Conservation (phyloP, 2,329 filamentous ascomycete genomes). For the Aplosporella prunicola region DNA sequence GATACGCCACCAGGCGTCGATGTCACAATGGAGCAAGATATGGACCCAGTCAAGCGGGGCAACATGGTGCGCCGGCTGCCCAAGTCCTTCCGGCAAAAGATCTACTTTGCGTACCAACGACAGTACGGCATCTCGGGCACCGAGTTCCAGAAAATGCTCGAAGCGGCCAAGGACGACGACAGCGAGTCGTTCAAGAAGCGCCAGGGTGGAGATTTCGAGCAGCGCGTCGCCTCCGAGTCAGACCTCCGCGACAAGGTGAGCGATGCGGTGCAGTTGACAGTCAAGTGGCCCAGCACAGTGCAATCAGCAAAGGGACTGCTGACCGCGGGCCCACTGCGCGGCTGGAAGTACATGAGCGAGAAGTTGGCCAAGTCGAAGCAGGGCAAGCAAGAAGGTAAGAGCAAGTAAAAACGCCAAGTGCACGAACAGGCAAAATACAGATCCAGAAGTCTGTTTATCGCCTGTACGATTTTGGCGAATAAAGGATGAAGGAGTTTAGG, state of each 20-base stretch:
- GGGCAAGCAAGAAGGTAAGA: constrained; percentile 5
- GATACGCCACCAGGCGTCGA: constrained; percentile 45
- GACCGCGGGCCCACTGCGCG: constrained; percentile 63
- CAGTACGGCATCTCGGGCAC: constrained; percentile 76
- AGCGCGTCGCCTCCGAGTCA: constrained; percentile 65
- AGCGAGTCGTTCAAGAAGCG: constrained; percentile 56
- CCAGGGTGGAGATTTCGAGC: constrained; percentile 78
- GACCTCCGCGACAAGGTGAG: constrained; percentile 64
- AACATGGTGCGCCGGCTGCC: constrained; percentile 96
- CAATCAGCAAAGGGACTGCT: constrained; percentile 79
- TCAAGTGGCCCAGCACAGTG: constrained; percentile 82
- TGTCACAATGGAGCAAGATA: constrained; percentile 70
- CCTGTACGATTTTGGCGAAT: no score
- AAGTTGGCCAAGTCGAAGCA: constrained; percentile 47
- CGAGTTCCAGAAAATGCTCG: constrained; percentile 79
- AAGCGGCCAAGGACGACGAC: constrained; percentile 61
- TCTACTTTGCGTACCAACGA: constrained; percentile 92
- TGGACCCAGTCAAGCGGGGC: constrained; percentile 80
- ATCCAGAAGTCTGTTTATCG: no score
- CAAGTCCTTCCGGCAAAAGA: constrained; percentile 71
- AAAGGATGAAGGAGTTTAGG: no score
- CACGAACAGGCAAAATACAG: no score
- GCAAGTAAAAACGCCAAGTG: constrained; percentile 2
- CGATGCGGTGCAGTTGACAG: constrained; percentile 73
- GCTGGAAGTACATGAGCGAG: constrained; percentile 68